phyloP scores from a whole-genome alignment of 2,329 filamentous ascomycete genomes.

The Lecanicillium sp. region DNA sequence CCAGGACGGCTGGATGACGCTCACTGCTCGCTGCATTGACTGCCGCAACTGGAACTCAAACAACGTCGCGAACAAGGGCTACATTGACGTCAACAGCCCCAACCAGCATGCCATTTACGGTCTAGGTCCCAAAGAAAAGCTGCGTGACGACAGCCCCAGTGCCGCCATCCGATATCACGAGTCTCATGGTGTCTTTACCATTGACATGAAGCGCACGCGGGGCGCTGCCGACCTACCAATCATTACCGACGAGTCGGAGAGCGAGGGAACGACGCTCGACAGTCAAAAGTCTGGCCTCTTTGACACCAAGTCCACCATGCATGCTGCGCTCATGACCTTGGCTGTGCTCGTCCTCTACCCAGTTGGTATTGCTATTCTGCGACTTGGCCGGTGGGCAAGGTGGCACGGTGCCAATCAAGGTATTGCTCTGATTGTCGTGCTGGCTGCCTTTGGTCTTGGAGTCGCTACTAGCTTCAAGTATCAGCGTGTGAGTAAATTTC shows the following conservation, averaged over 20 bases:
- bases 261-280: constrained; percentile 26
- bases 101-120: constrained; percentile 47
- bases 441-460: constrained; percentile 43
- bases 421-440: constrained; percentile 36
- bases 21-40: constrained; percentile 40
- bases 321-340: constrained; percentile 46
- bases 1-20: constrained; percentile 34
- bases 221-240: constrained; percentile 26
- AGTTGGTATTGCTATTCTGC: constrained; percentile 43
- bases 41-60: constrained; percentile 40
- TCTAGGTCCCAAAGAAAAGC: constrained; percentile 37
- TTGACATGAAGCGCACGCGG: constrained; percentile 44
- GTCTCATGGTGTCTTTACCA: constrained; percentile 44
- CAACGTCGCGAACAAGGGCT: constrained; percentile 24
- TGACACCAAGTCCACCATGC: constrained; percentile 32
- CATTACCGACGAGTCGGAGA: constrained; percentile 23
- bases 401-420: constrained; percentile 48
- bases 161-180: constrained; percentile 43
- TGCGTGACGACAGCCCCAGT: constrained; percentile 31
- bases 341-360: constrained; percentile 48
- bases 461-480: constrained; percentile 44
- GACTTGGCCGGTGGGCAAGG: constrained; percentile 40
- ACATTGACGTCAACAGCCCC: constrained; percentile 39
- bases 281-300: constrained; percentile 20
- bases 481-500: constrained; percentile 40